Evolutionary conservation across 768 basidiomycete genomes (phyloP).

Genomic region (Hygrophoropsis aurantiaca): DNA sequence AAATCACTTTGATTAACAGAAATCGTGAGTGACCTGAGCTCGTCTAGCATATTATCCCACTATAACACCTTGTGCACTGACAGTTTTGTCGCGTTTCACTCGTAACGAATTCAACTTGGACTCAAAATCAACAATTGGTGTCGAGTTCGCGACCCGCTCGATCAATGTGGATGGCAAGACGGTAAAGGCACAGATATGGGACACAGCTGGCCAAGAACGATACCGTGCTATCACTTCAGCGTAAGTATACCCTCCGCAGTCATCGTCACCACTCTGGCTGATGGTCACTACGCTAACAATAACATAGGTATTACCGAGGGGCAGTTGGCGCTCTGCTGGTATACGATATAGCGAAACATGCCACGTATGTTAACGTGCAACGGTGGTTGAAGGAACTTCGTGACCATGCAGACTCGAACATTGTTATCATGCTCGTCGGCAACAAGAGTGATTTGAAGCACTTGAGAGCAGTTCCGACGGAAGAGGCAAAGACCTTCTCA

Average conservation of each 20-base stretch:
- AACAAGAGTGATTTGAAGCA: slow-evolving; percentile 99
- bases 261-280: not conserved
- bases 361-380: slow-evolving; percentile 90
- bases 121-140: slow-evolving; percentile 98
- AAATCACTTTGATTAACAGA: slow-evolving; percentile 15
- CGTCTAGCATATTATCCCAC: not conserved
- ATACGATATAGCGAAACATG: slow-evolving; percentile 93
- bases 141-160: slow-evolving; percentile 96
- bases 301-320: slow-evolving; percentile 89
- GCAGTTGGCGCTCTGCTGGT: slow-evolving; percentile 92
- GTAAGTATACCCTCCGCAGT: slow-evolving; percentile 41
- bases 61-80: not conserved
- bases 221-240: slow-evolving; percentile 98
- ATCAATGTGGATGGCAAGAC: slow-evolving; percentile 96
- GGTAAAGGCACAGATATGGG: slow-evolving; percentile 99
- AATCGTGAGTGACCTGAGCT: slow-evolving; percentile 28
- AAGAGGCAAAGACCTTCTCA: slow-evolving; percentile 92
- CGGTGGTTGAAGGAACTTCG: slow-evolving; percentile 97
- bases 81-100: slow-evolving; percentile 99
- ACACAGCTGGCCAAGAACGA: slow-evolving; percentile 97
- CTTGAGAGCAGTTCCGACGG: slow-evolving; percentile 91
- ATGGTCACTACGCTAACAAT: slow-evolving; percentile 1
- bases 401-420: slow-evolving; percentile 92
- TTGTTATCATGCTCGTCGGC: slow-evolving; percentile 94
- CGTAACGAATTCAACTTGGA: slow-evolving; percentile 99